Evolutionary conservation across 306 rosid genomes (phyloP).

Genomic region (Citrullus colocynthis): DNA sequence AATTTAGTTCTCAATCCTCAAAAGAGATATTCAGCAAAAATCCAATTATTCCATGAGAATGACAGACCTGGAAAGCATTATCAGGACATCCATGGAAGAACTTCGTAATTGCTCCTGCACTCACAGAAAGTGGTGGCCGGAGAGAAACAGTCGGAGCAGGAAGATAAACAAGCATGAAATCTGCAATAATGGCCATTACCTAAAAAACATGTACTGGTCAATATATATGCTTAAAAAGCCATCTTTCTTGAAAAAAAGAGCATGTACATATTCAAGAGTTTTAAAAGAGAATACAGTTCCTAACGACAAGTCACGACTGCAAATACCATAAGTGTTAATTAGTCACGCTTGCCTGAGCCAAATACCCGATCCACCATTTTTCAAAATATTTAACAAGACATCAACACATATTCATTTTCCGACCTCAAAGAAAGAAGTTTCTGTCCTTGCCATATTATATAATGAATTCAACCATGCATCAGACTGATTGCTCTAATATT

Average conservation of each 20-base stretch:
- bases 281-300: neutral
- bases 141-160: slow-evolving; percentile 88
- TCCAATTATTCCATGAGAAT: slow-evolving; percentile 32
- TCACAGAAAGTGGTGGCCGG: slow-evolving; percentile 47
- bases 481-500: neutral
- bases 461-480: neutral
- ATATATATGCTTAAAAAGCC: neutral
- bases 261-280: neutral
- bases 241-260: neutral
- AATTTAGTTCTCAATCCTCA: neutral
- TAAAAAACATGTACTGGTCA: slow-evolving; percentile 11
- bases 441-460: neutral
- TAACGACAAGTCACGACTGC: neutral
- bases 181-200: slow-evolving; percentile 94
- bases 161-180: slow-evolving; percentile 92
- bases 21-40: slow-evolving; percentile 14
- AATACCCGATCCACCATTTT: neutral
- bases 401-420: neutral
- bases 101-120: slow-evolving; percentile 63
- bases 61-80: slow-evolving; percentile 94
- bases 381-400: neutral
- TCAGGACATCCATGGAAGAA: slow-evolving; percentile 95
- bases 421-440: neutral
- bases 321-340: neutral
- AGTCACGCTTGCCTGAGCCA: neutral